phyloP scores from a whole-genome alignment of 176 grass and related monocot genomes.

The Elymus sibiricus region DNA sequence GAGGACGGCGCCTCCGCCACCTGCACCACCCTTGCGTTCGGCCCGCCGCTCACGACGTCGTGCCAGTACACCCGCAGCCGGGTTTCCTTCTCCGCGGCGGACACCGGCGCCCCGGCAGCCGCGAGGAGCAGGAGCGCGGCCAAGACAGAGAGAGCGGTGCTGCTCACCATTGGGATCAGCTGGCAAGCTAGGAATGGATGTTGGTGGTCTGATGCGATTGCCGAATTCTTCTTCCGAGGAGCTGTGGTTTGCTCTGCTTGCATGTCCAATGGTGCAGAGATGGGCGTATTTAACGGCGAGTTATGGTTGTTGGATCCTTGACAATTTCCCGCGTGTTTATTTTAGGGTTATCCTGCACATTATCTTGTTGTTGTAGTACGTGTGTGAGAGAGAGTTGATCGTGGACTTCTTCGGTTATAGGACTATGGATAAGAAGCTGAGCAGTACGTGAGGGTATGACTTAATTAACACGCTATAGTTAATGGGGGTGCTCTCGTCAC shows the following conservation, averaged over 20 bases:
- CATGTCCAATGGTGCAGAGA: not conserved
- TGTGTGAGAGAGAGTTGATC: not conserved
- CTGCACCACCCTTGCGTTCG: constrained; percentile 28
- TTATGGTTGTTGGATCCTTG: not conserved
- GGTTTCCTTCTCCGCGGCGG: constrained; percentile 17
- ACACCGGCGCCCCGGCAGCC: not conserved
- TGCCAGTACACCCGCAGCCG: constrained; percentile 71
- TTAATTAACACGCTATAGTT: no score
- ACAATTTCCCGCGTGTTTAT: not conserved
- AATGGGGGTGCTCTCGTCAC: no score
- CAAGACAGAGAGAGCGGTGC: not conserved
- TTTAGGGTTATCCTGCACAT: not conserved
- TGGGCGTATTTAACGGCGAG: not conserved
- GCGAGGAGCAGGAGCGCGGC: not conserved
- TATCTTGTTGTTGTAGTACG: not conserved
- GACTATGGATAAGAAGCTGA: not conserved
- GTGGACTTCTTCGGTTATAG: not conserved
- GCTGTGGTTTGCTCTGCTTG: not conserved
- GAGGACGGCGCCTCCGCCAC: constrained; percentile 5
- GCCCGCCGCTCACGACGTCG: constrained; percentile 48
- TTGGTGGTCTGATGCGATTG: not conserved
- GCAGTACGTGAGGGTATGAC: not conserved
- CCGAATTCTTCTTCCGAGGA: not conserved
- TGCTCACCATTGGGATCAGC: not conserved
- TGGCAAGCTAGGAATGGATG: not conserved